These are phyloP conservation scores for Lachnellula subtilissima DNA, from an alignment of 2,329 filamentous ascomycete genomes.

Conservation along the genomic window DNA sequence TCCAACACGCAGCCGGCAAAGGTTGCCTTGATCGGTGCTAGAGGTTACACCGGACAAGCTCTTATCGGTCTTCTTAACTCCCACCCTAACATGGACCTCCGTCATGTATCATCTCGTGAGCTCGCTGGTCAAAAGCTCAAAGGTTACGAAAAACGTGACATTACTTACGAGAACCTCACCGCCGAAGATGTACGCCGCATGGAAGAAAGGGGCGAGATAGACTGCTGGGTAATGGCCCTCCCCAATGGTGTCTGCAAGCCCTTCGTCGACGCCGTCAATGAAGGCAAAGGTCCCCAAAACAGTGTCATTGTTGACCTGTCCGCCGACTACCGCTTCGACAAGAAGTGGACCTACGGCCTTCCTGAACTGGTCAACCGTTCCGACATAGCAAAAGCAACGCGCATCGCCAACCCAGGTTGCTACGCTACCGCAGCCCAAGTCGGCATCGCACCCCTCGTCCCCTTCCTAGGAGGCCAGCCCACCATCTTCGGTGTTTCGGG, in stretches of 20 bases:
- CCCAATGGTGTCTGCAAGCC: constrained; percentile 94
- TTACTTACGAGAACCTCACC: constrained; percentile 86
- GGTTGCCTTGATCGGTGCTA: constrained; percentile 83
- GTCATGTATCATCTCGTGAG: constrained; percentile 90
- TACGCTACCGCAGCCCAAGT: constrained; percentile 92
- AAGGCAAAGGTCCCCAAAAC: constrained; percentile 54
- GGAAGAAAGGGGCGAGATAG: constrained; percentile 77
- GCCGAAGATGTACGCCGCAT: constrained; percentile 82
- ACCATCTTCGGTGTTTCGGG: constrained; percentile 87
- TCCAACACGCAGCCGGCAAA: constrained; percentile 74
- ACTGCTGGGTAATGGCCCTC: constrained; percentile 97
- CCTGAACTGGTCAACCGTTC: constrained; percentile 77
- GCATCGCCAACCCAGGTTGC: constrained; percentile 91
- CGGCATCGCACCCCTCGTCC: constrained; percentile 76
- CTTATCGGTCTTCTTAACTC: constrained; percentile 81
- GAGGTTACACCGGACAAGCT: constrained; percentile 90
- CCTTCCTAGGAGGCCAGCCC: constrained; percentile 70
- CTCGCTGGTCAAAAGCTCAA: constrained; percentile 79
- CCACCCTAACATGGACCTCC: constrained; percentile 85
- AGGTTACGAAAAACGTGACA: constrained; percentile 85
- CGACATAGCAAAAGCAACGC: constrained; percentile 70
- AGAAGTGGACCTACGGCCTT: constrained; percentile 81
- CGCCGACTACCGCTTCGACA: constrained; percentile 92
- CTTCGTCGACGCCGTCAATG: constrained; percentile 82
- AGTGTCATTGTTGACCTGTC: constrained; percentile 89